phyloP scores from a whole-genome alignment of 345 rosid genomes.

The Rhodamnia argentea region DNA sequence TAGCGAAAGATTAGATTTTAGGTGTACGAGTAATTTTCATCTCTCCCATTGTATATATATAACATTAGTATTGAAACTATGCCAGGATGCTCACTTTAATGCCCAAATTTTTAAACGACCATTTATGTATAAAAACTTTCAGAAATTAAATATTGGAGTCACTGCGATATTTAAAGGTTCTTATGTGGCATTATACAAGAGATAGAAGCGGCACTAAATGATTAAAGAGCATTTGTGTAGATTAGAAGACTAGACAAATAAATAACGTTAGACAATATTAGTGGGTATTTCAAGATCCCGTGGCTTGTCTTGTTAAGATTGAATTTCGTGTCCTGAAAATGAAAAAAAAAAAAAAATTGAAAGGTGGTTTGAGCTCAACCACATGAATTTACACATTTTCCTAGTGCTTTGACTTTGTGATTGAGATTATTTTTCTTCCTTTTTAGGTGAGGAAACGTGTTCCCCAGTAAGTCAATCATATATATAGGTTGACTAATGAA shows the following conservation, averaged over 20 bases:
- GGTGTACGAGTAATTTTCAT: not conserved
- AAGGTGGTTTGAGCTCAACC: not conserved
- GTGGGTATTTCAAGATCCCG: not conserved
- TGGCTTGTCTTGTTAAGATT: not conserved
- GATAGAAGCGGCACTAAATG: not conserved
- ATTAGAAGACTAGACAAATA: not conserved
- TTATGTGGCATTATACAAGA: not conserved
- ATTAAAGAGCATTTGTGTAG: not conserved
- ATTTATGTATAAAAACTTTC: not conserved
- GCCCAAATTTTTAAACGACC: too few species aligned
- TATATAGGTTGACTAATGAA: not conserved
- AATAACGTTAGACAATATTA: not conserved
- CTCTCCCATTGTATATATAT: not conserved
- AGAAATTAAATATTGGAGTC: not conserved
- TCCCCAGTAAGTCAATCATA: not conserved
- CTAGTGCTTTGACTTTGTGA: not conserved
- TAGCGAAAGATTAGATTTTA: not conserved
- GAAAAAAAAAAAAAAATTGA: not conserved
- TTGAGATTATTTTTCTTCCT: not conserved
- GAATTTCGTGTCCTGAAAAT: not conserved
- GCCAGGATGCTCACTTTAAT: not conserved
- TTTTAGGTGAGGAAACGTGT: not conserved
- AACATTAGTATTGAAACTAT: not conserved
- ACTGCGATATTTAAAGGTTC: not conserved
- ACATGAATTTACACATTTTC: not conserved